Percentiles rank a stretch among this genome's conserved stretches.
These are phyloP conservation scores for Cryptosporidium felis DNA, from an alignment of 169 alveolate species.

Conservation along the genomic window DNA sequence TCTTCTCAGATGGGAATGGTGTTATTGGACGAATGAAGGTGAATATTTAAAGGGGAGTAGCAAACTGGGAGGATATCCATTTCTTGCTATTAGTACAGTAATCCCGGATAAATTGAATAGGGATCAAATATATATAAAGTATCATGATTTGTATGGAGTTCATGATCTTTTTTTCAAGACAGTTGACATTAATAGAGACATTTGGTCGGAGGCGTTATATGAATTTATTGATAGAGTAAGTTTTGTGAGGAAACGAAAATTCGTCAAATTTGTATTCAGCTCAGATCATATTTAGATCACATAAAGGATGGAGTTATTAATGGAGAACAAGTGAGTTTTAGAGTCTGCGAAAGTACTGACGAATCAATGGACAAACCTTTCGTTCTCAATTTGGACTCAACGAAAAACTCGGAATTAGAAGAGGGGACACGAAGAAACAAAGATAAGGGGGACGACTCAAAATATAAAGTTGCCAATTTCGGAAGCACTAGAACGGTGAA, in stretches of 20 bases:
- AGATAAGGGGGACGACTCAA: no score
- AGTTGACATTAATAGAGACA: constrained; percentile 80
- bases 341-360: no score
- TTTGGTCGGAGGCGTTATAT: constrained; percentile 84
- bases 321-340: background rate
- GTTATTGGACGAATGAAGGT: constrained; percentile 76
- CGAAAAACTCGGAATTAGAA: background rate
- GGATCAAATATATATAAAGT: constrained; percentile 77
- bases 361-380: no score
- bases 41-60: constrained; percentile 77
- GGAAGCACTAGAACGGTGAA: constrained; percentile 36
- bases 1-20: constrained; percentile 80
- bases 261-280: background rate
- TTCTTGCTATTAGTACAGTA: constrained; percentile 80
- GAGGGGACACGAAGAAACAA: background rate
- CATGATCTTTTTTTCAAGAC: constrained; percentile 79
- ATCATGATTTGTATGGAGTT: constrained; percentile 78
- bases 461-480: no score
- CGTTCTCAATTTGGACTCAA: background rate
- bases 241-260: background rate
- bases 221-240: constrained; percentile 80
- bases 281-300: constrained; percentile 55
- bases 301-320: constrained; percentile 36
- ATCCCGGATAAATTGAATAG: constrained; percentile 79
- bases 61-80: constrained; percentile 76